A percentile compares a stretch with the other conserved stretches of the same genome.
These are phyloP conservation scores for Plasmodium fragile DNA, from an alignment of 169 alveolate species.

Conservation along the genomic window DNA sequence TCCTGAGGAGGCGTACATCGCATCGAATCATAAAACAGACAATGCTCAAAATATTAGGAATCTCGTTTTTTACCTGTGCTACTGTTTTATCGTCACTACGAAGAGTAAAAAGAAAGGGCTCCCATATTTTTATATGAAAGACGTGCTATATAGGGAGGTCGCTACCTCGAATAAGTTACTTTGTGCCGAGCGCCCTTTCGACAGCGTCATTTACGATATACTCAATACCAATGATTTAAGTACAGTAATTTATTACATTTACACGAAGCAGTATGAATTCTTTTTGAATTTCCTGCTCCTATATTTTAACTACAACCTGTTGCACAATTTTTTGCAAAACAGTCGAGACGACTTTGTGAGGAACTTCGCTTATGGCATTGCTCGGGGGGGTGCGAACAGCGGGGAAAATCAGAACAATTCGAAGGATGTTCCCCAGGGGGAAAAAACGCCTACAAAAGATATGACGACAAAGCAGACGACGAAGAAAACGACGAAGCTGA, in stretches of 20 bases:
- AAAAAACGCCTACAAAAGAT: background rate
- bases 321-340: constrained; percentile 13
- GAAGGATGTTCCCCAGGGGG: background rate
- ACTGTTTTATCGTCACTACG: background rate
- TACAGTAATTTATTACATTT: constrained; percentile 44
- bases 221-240: constrained; percentile 37
- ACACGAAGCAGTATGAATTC: constrained; percentile 51
- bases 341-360: constrained; percentile 1
- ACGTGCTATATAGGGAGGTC: constrained; percentile 18
- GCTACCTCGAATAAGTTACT: constrained; percentile 6
- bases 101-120: constrained; percentile 19
- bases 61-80: constrained; percentile 38
- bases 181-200: background rate
- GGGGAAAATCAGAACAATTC: background rate
- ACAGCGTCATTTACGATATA: constrained; percentile 17
- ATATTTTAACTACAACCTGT: constrained; percentile 46
- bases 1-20: background rate
- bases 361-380: background rate
- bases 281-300: constrained; percentile 28
- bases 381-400: background rate
- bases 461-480: background rate
- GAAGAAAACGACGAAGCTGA: background rate
- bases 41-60: background rate
- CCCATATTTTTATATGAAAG: constrained; percentile 27
- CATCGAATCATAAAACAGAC: background rate